phyloP scores from a whole-genome alignment of 1,139 yeast species.

The Pichia kudriavzevii region DNA sequence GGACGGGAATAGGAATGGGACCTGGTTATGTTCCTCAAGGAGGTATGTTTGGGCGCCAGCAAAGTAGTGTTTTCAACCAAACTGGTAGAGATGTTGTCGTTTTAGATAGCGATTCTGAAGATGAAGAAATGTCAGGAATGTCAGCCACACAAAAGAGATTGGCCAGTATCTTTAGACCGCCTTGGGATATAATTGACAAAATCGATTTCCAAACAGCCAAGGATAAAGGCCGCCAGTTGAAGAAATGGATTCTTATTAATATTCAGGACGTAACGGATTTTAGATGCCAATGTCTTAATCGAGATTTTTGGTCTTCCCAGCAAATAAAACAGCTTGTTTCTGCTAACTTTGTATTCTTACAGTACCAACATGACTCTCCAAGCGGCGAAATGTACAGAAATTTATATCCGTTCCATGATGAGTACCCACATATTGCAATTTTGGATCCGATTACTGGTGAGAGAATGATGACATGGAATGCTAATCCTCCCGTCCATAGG shows the following conservation, averaged over 20 bases:
- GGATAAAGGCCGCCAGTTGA: constrained; percentile 48
- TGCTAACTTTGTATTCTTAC: constrained; percentile 70
- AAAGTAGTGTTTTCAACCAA: constrained; percentile 48
- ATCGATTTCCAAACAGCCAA: constrained; percentile 68
- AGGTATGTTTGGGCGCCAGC: constrained; percentile 36
- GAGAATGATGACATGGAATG: constrained; percentile 67
- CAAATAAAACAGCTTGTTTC: constrained; percentile 56
- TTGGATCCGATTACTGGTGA: constrained; percentile 96
- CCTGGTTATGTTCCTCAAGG: constrained; percentile 15
- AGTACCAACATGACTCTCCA: constrained; percentile 69
- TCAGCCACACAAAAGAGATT: constrained; percentile 63
- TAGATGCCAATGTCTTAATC: constrained; percentile 79
- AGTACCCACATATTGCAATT: constrained; percentile 82
- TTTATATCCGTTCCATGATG: constrained; percentile 55
- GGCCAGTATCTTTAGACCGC: constrained; percentile 83
- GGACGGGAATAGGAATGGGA: not conserved
- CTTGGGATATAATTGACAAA: constrained; percentile 76
- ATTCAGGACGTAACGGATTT: constrained; percentile 83
- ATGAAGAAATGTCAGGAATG: constrained; percentile 6
- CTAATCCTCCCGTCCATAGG: constrained; percentile 45
- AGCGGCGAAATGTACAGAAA: constrained; percentile 65
- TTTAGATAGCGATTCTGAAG: constrained; percentile 18
- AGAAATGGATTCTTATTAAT: constrained; percentile 82
- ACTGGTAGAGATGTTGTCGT: constrained; percentile 25
- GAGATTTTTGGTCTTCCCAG: constrained; percentile 87